Conservation (phyloP, 768 basidiomycete species). For the Dentipellis sp. region DNA sequence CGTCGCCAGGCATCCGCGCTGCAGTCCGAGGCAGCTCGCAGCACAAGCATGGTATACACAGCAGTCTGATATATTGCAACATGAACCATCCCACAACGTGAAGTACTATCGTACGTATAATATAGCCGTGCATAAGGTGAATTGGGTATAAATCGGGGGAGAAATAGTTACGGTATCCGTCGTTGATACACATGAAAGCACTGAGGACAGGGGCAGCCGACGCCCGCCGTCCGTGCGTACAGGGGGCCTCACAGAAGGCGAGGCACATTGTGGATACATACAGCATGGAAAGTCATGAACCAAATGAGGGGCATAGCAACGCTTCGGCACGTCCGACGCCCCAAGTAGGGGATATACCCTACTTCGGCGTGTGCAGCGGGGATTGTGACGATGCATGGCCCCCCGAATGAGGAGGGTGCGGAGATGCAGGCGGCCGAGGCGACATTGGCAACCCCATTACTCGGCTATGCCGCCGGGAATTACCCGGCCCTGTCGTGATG, state of each 20-base stretch:
- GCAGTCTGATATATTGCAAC: too few species aligned
- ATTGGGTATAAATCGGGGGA: conserved; percentile 14
- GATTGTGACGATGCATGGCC: neutral
- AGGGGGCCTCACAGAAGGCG: too few species aligned
- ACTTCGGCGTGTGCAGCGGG: neutral
- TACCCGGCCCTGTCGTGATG: conserved; percentile 13
- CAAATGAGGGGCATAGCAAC: neutral
- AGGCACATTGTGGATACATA: too few species aligned
- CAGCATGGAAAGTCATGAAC: too few species aligned
- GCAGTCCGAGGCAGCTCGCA: too few species aligned
- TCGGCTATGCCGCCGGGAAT: conserved; percentile 16
- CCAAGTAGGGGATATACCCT: neutral
- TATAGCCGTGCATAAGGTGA: conserved; percentile 3
- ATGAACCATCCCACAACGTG: too few species aligned
- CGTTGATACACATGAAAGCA: neutral
- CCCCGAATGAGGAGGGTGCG: conserved; percentile 9
- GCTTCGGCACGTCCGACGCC: neutral
- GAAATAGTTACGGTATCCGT: neutral
- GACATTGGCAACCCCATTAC: conserved; percentile 13
- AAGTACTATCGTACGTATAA: neutral
- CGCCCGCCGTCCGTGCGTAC: too few species aligned
- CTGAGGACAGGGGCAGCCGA: too few species aligned
- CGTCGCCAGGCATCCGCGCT: too few species aligned
- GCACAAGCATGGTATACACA: too few species aligned
- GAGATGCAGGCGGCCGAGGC: conserved; percentile 19